Evolutionary conservation across 129 eudicot species (phyloP).

Genomic region (Calendula officinalis): DNA sequence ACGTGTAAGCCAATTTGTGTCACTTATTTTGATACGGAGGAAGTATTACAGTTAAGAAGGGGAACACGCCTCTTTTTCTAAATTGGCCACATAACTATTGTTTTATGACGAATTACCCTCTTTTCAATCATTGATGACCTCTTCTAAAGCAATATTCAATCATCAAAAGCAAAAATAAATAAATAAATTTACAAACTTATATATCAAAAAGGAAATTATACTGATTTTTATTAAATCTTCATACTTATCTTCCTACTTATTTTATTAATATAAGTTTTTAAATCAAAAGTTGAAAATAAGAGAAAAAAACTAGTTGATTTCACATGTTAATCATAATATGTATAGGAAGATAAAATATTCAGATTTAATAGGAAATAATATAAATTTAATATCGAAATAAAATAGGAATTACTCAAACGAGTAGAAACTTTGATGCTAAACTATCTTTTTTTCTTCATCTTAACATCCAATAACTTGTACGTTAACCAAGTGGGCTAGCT

Average conservation of each 20-base stretch:
- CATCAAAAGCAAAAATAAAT: constrained; percentile 14
- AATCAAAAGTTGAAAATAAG: too few relatives aligned
- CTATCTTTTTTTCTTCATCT: background rate
- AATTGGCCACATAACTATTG: constrained; percentile 22
- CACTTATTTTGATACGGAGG: too few relatives aligned
- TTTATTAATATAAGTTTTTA: too few relatives aligned
- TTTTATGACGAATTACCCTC: constrained; percentile 12
- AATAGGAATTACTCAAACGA: constrained; percentile 9
- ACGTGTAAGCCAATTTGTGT: too few relatives aligned
- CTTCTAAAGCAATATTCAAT: constrained; percentile 29
- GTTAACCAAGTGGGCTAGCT: too few relatives aligned
- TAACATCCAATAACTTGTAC: constrained; percentile 27
- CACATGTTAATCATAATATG: too few relatives aligned
- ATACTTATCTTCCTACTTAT: too few relatives aligned
- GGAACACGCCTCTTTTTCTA: constrained; percentile 14
- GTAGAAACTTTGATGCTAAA: constrained; percentile 13
- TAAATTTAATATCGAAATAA: background rate
- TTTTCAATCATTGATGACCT: constrained; percentile 38
- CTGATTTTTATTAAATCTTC: too few relatives aligned
- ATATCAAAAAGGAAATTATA: background rate
- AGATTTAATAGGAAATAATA: too few relatives aligned
- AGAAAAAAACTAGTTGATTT: too few relatives aligned
- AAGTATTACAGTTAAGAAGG: constrained; percentile 5
- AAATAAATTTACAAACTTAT: background rate
- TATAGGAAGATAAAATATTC: too few relatives aligned